Percentiles rank a stretch among this genome's conserved stretches.
These are phyloP conservation scores for Diaporthe citri DNA, from an alignment of 2,329 filamentous ascomycete species.

Conservation along the genomic window DNA sequence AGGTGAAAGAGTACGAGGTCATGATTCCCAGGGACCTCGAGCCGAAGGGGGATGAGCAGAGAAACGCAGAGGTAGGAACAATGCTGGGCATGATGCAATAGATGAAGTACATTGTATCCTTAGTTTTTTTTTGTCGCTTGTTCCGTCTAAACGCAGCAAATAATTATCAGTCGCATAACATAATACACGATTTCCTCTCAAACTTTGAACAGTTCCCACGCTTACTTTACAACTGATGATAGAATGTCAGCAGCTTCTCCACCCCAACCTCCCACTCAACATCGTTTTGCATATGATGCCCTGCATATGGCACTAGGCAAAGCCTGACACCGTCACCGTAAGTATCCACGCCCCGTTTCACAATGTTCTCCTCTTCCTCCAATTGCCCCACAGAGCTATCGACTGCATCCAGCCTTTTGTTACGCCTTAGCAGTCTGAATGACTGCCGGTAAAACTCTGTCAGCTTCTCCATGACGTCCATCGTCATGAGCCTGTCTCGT, in stretches of 20 bases:
- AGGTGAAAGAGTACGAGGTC: background rate
- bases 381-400: background rate
- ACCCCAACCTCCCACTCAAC: conserved; percentile 61
- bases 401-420: background rate
- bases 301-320: conserved; percentile 57
- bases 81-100: background rate
- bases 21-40: background rate
- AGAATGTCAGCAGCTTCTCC: conserved; percentile 50
- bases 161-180: no score
- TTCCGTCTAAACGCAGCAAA: background rate
- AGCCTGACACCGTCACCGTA: conserved; percentile 55
- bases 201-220: background rate
- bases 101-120: background rate
- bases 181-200: background rate
- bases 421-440: background rate
- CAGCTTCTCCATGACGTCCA: conserved; percentile 19
- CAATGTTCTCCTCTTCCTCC: background rate
- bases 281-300: conserved; percentile 68
- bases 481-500: background rate
- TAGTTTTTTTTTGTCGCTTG: background rate
- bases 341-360: background rate
- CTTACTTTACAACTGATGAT: background rate
- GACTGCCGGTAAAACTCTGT: background rate
- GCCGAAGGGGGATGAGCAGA: background rate
- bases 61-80: background rate